phyloP scores from a whole-genome alignment of 2,329 filamentous ascomycete species.

The Fusarium chlamydosporum region DNA sequence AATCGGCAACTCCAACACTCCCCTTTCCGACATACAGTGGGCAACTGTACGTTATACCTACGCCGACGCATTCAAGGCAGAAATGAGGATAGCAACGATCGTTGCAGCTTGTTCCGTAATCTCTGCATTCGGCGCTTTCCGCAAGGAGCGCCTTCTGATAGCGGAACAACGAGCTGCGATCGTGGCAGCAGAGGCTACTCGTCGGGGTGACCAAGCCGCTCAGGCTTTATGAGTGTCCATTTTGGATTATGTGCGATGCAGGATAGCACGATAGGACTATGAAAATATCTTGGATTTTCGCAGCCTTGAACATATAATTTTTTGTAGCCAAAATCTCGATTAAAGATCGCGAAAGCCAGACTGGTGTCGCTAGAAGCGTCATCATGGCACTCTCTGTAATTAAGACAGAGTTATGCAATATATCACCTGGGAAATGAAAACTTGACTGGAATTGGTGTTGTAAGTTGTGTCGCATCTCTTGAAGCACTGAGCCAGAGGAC shows the following conservation, averaged over 20 bases:
- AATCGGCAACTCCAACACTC: slow-evolving; percentile 41
- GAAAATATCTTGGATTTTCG: not conserved
- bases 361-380: not conserved
- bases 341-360: not conserved
- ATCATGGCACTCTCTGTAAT: not conserved
- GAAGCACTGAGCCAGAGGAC: not conserved
- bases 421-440: not conserved
- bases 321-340: not conserved
- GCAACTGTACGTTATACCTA: slow-evolving; percentile 58
- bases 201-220: slow-evolving; percentile 27
- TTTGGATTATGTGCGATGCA: not conserved
- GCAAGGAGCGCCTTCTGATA: slow-evolving; percentile 44
- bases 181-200: slow-evolving; percentile 36
- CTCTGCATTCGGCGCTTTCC: slow-evolving; percentile 58
- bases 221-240: not conserved
- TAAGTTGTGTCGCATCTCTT: too few species aligned
- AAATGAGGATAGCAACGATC: slow-evolving; percentile 63
- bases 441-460: not conserved
- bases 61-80: slow-evolving; percentile 60
- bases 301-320: not conserved
- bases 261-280: not conserved
- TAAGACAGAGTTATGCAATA: not conserved
- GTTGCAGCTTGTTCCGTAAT: slow-evolving; percentile 60
- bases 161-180: slow-evolving; percentile 42
- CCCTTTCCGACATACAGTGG: slow-evolving; percentile 51